Conservation (phyloP, 176 grass and related monocot genomes). For the Aegilops tauschii region DNA sequence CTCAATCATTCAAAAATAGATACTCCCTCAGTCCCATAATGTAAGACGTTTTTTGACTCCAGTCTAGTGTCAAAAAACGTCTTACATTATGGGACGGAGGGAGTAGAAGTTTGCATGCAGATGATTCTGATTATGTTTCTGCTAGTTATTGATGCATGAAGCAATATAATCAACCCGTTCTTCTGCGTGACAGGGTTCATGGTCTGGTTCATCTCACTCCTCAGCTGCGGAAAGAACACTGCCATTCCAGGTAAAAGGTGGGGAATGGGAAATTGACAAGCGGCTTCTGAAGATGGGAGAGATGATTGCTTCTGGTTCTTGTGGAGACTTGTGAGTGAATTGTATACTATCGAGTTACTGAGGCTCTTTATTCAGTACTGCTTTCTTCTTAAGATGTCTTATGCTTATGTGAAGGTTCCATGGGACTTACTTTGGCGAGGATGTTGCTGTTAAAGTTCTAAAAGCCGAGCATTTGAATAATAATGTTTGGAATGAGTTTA, state of each 20-base stretch:
- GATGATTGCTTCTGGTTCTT: slow-evolving; percentile 89
- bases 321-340: slow-evolving; percentile 85
- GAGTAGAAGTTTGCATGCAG: neutral
- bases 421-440: slow-evolving; percentile 89
- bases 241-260: slow-evolving; percentile 74
- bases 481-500: slow-evolving; percentile 77
- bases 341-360: slow-evolving; percentile 43
- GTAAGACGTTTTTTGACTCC: no score
- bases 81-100: no score
- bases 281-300: slow-evolving; percentile 78
- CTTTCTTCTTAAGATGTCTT: neutral
- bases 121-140: slow-evolving; percentile 22
- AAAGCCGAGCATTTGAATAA: slow-evolving; percentile 89
- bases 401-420: slow-evolving; percentile 69
- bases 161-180: neutral
- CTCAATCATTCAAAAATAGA: neutral
- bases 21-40: neutral
- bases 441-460: slow-evolving; percentile 96
- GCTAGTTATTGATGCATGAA: neutral
- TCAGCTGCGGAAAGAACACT: slow-evolving; percentile 86
- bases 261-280: slow-evolving; percentile 93
- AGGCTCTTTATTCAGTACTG: slow-evolving; percentile 12
- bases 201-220: slow-evolving; percentile 99
- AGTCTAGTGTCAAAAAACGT: no score
- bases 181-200: slow-evolving; percentile 74